Base-by-base conservation (phyloP, 2,329 filamentous ascomycete species). In the Monosporascus sp. region DNA sequence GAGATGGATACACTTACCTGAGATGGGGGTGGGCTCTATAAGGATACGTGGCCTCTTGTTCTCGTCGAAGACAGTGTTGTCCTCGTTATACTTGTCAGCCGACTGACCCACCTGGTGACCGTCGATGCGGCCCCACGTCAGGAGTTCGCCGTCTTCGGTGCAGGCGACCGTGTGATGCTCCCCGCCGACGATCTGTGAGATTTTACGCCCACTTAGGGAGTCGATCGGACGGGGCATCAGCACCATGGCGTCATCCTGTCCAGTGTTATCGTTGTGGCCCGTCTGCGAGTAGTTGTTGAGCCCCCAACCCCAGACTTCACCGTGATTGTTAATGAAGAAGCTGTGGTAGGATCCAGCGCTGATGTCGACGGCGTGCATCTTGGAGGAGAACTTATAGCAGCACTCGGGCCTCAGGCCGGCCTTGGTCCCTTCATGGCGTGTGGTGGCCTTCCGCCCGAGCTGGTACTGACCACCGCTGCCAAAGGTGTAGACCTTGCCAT, bases 221-320 rank as follows among this genome's bases (percentile, higher is more conserved):
- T 78, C 68, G 20, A 88, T 79, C 48, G 80, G 68, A 5, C 74
- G 77, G 3, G 82, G 81, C 51, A 76, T 78, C 35, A 76, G 72
- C 55, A 88, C 75, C 43, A 22, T 76, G 72, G 55, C 54, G 44
- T 51, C 20, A n/a, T 49, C 37, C 25, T 47, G 45, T 22, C 50
- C 52, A 35, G 49, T 50, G 22, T 17, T 25, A 31, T 52, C 52
- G 3, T 49, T 25, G 22, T 86, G 77, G 48, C 87, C 90, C 17
- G 88, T 89, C 73, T 96, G 87, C 57, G 87, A 88, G 70, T 89
- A 95, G 72, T 88, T 91, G 78, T 96, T 96, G 31, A 93, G 76
- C 24, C 91, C 90, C 90, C 90, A 96, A 0, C 85, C 82, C 71
- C 85, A 94, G 35, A 93, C 86, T 31, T 81, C 78, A 39, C 85